Base-by-base conservation (phyloP, 495 filamentous ascomycete genomes). In the Bombardia bombarda region DNA sequence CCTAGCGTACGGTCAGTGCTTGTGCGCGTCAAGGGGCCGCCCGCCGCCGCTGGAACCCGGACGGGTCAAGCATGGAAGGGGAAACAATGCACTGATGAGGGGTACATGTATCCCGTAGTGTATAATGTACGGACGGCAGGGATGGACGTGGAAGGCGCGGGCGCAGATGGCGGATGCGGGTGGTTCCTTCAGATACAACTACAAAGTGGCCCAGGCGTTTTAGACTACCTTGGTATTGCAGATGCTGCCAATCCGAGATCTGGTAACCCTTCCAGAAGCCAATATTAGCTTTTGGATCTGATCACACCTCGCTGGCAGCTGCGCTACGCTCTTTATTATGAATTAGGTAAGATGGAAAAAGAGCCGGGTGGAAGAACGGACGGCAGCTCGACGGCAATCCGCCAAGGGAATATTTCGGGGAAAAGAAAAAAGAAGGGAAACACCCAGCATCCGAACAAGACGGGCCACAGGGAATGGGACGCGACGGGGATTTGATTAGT, bases 251-350 rank as follows among this genome's bases (percentile, higher is more conserved):
- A 46, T 32, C 38, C 43, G 21, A 40, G 41, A 55, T 51, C 47
- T 43, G 37, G 34, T 40, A 51, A 37, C 31, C 47, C n/a, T 55
- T 55, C 52, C 52, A 55, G 52, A 55, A 55, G 52, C 38, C 41
- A n/a, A n/a, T n/a, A n/a, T n/a, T n/a, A 25, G 45, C n/a, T 42
- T 41, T 35, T 22, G 28, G 32, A n/a, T 14, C 43, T 43, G 35
- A 24, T 32, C 33, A 26, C 40, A 43, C 34, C 13, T 37, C 38
- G 12, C 38, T 22, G 19, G 17, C 24, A 17, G 2, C 31, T 25
- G 35, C 26, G 18, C 38, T 23, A 21, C 21, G 17, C 17, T 32
- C 33, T 8, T 28, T 28, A 28, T 7, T 20, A 25, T 32, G 18
- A 43, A 42, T 39, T 34, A 43, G 18, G 20, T 18, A 22, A 12